These are phyloP conservation scores for Cercospora janseana DNA, from an alignment of 2,329 filamentous ascomycete species.

Conservation along the genomic window DNA sequence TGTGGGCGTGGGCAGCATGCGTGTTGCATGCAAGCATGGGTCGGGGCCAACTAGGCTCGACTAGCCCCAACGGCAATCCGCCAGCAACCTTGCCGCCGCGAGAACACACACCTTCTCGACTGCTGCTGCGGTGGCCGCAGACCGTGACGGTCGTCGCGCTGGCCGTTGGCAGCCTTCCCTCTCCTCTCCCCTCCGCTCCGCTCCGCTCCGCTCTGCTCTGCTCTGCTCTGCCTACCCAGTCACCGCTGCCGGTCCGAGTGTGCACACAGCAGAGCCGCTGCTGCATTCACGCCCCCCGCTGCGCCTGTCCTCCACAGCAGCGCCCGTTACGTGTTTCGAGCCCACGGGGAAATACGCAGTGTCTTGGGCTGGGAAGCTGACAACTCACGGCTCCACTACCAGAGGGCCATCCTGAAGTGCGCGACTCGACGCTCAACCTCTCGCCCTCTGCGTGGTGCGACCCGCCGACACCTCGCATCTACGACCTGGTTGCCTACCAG, in stretches of 20 bases:
- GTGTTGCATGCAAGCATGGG: neutral
- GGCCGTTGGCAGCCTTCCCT: neutral
- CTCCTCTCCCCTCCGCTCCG: neutral
- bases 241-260: slow-evolving; percentile 3
- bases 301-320: neutral
- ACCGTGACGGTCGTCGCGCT: slow-evolving; percentile 1
- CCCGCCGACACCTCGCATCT: neutral
- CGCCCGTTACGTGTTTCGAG: neutral
- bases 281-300: neutral
- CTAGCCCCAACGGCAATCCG: slow-evolving; percentile 2
- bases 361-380: neutral
- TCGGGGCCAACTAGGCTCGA: slow-evolving; percentile 2
- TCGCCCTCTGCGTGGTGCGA: neutral
- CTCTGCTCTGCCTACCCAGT: neutral
- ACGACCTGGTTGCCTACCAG: neutral
- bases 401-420: neutral
- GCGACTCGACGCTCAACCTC: neutral
- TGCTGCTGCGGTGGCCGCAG: neutral
- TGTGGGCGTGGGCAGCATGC: neutral
- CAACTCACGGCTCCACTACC: slow-evolving; percentile 3
- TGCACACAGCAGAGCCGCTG: neutral
- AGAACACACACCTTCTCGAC: neutral
- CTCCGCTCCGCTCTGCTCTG: too few relatives aligned
- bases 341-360: neutral
- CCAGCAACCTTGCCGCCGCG: slow-evolving; percentile 3